Evolutionary conservation across 2,329 filamentous ascomycete species (phyloP), one percentile per base, ranked within the genome.

Genomic region (Verticillium dahliae): DNA sequence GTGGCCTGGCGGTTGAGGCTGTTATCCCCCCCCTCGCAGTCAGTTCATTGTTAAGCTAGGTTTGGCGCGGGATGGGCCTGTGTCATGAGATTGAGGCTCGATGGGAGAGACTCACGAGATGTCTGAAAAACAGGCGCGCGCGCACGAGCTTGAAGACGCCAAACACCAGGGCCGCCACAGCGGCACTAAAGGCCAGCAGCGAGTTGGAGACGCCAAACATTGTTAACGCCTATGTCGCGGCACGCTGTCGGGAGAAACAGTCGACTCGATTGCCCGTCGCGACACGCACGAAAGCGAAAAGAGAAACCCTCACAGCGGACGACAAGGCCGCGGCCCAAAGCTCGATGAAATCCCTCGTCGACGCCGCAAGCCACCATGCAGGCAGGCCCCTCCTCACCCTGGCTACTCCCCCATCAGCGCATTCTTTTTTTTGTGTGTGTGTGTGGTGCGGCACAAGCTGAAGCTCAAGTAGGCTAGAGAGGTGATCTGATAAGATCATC

Each of bases 1-100:
- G 57, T 69, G 68, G 60, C 57, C 61, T 4, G 64, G 64, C 38
- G 61, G 60, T 57, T 63, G 60, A 37, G 60, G 58, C 60, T 61
- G 34, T n/a, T 4, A n/a, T 9, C 9, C 27, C 3, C 27, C 27
- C 27, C 27, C 27, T 27, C 27, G 27, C 27, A 10, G 14, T 37
- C 27, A 59, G 27, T 57, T 18, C 34, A 10, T 56, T 34, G n/a
- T 50, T 4, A 4, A 27, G 27, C 27, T 27, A 4, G 27, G 27
- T 27, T 4, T 3, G 27, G 27, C 27, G 27, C 27, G 27, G 27
- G 4, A 27, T 4, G 27, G 27, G 27, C 27, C 27, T 4, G 45
- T 4, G n/a, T 11, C 3, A 15, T 18, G 5, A 35, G 14, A 2
- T n/a, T 27, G 4, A 35, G 45, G 35, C 18, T 6, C 6, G 38